Conservation (phyloP, 140 eudicot genomes). For the Ambrosia hybrid region DNA sequence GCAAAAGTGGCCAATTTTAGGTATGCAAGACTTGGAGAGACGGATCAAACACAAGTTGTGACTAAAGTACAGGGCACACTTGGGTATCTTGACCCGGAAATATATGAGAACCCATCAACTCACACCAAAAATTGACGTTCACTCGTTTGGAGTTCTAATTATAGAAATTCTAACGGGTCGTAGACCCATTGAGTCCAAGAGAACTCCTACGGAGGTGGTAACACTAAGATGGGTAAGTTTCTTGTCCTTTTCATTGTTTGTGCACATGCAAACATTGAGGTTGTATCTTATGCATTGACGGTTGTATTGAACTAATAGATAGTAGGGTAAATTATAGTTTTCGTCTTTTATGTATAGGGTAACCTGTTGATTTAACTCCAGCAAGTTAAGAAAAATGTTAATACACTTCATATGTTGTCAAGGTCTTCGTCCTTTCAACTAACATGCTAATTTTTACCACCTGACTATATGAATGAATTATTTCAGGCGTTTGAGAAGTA, state of each 20-base stretch:
- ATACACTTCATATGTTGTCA: no score
- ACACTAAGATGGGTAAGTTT: constrained; percentile 87
- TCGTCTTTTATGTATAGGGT: no score
- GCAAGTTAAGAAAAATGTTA: no score
- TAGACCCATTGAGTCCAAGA: constrained; percentile 75
- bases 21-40: constrained; percentile 74
- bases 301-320: neutral
- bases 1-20: constrained; percentile 97
- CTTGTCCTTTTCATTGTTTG: constrained; percentile 1
- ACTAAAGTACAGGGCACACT: constrained; percentile 94
- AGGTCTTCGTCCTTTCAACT: neutral
- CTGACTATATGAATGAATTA: neutral
- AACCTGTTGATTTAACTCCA: no score
- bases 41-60: constrained; percentile 68
- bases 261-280: neutral
- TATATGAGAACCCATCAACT: constrained; percentile 91
- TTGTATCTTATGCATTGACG: neutral
- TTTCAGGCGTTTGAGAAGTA: constrained; percentile 76
- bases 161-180: constrained; percentile 90
- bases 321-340: no score
- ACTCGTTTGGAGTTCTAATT: constrained; percentile 80
- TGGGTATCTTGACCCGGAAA: constrained; percentile 96
- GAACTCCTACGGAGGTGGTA: constrained; percentile 64
- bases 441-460: neutral
- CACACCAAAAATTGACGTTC: constrained; percentile 86